Conservation (phyloP, 2,329 filamentous ascomycete genomes). For the Neopestalotiopsis clavispora region DNA sequence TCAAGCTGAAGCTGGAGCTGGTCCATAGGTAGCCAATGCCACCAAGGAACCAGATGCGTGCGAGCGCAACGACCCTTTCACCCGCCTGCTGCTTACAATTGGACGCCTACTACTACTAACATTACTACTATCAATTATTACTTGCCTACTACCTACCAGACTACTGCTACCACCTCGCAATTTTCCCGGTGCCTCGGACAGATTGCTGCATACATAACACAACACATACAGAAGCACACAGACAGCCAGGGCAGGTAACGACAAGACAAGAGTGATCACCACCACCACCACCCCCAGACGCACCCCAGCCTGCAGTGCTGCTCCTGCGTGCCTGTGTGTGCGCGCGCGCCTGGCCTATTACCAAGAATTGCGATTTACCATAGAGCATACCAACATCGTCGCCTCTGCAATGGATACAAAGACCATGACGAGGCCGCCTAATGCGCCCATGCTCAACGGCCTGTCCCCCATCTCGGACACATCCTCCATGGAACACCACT, state of each 20-base stretch:
- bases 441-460: constrained; percentile 10
- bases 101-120: background rate
- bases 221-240: background rate
- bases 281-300: background rate
- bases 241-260: background rate
- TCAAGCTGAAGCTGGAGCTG: background rate
- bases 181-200: background rate
- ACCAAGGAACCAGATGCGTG: background rate
- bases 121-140: background rate
- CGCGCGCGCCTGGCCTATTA: background rate
- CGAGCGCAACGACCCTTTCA: background rate
- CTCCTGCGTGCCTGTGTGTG: background rate
- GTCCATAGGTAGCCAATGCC: background rate
- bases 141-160: background rate
- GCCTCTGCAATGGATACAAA: background rate
- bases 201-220: background rate
- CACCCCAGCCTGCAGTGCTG: background rate
- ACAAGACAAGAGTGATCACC: background rate
- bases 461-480: constrained; percentile 20
- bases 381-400: background rate
- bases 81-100: background rate
- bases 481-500: constrained; percentile 10
- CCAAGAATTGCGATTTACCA: background rate
- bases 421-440: background rate
- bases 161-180: background rate